Evolutionary conservation across 441 rosid species (phyloP).

Genomic region (Brassica balearica): DNA sequence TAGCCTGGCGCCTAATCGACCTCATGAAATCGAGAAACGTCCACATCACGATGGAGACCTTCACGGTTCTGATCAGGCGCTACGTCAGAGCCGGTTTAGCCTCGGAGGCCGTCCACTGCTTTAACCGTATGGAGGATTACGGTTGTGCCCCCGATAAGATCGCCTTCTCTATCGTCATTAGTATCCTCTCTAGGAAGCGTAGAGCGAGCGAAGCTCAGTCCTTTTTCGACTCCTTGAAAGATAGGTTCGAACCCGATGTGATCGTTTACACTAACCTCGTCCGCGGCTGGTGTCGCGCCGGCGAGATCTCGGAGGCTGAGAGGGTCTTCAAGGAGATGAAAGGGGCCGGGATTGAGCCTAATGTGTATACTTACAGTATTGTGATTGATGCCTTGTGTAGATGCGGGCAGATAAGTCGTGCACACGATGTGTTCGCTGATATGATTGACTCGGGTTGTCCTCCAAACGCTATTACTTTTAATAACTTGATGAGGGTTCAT

Average conservation of each 20-base stretch:
- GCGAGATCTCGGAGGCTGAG: constrained; percentile 72
- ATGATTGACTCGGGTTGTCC: constrained; percentile 72
- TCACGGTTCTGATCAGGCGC: constrained; percentile 78
- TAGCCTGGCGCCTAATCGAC: constrained; percentile 80
- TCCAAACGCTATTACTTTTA: constrained; percentile 83
- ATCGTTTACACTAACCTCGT: constrained; percentile 77
- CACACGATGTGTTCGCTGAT: constrained; percentile 85
- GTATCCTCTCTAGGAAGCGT: constrained; percentile 69
- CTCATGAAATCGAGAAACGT: constrained; percentile 70
- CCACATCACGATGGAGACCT: constrained; percentile 58
- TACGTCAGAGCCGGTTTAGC: constrained; percentile 86
- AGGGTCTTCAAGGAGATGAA: constrained; percentile 83
- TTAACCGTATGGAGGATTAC: constrained; percentile 94
- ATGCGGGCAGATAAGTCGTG: constrained; percentile 71
- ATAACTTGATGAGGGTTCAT: constrained; percentile 86
- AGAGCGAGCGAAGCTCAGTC: constrained; percentile 82
- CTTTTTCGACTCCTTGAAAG: constrained; percentile 66
- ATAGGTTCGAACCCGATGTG: constrained; percentile 75
- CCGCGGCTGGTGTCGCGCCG: constrained; percentile 88
- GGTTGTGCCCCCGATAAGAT: constrained; percentile 72
- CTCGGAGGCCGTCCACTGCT: constrained; percentile 84
- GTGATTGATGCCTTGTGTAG: constrained; percentile 90
- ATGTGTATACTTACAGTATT: constrained; percentile 84
- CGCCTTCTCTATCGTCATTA: constrained; percentile 78
- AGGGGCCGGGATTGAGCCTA: constrained; percentile 69